Base-by-base conservation (phyloP, 83 land plant species). In the Larix sibirica region DNA sequence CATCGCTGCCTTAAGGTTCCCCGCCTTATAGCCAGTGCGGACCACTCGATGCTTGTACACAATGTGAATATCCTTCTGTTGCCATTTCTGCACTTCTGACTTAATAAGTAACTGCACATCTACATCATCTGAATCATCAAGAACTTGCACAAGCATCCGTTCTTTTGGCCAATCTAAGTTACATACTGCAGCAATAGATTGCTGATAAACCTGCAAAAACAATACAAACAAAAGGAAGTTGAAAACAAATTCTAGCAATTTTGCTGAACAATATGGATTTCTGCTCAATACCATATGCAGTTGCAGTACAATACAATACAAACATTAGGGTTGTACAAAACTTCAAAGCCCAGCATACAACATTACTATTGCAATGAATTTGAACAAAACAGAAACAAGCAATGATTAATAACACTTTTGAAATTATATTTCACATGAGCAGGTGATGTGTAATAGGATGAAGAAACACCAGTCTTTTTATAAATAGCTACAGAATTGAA, bases 1-100 rank as follows among this genome's bases (percentile, higher is more conserved):
- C 96, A 94, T 94, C 16, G 96, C 94, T 0, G 94, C 90, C 84
- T 94, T 94, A 75, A 94, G 92, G 83, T 94, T 94, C 16, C 96
- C 96, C 20, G 96, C 94, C 79, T 94, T 94, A 76, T 94, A 94
- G 0, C 96, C 96, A 50, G 93, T 91, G 80, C 96, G 82, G n/a
- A 91, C 73, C 33, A 90, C 89, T 4, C 96, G 83, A 59, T 94
- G 96, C 75, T 95, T 50, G 83, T 94, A 94, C 10, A 92, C 62
- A 54, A 94, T 94, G 70, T 85, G 62, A 54, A 90, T 90, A 7
- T 91, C 96, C 16, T 85, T 88, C 67, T 84, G 88, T 59, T 90
- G 91, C 96, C 96, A 94, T 69, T 90, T 94, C 18, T 85, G 83
- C 18, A 94, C 96, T 84, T 94, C 96, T 81, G 94, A 92, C 42